These are phyloP conservation scores for Reticulascus tulasneorum DNA, from an alignment of 2,329 filamentous ascomycete genomes.

Conservation along the genomic window DNA sequence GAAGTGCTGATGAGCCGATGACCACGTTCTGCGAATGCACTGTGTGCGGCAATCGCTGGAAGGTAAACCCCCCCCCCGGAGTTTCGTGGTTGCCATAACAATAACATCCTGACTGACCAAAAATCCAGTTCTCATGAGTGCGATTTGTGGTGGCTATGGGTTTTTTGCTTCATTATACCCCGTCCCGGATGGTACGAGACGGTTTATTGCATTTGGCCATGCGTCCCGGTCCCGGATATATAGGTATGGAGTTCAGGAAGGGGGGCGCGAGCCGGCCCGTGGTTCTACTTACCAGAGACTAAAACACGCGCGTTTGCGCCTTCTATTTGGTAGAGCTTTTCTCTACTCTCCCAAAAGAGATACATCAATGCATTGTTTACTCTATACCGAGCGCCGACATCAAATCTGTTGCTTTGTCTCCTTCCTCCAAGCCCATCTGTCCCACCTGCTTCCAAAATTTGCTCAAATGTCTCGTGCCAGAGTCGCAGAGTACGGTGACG, in stretches of 20 bases:
- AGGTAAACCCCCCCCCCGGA: conserved; percentile 45
- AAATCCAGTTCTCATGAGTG: conserved; percentile 13
- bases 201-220: conserved; percentile 14
- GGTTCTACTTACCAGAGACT: conserved; percentile 6
- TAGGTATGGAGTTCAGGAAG: conserved; percentile 15
- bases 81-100: conserved; percentile 9
- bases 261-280: conserved; percentile 5
- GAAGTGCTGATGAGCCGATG: conserved; percentile 92
- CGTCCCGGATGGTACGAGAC: conserved; percentile 9
- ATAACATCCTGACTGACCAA: background rate
- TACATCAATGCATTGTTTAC: conserved; percentile 3
- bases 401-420: conserved; percentile 45
- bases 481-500: conserved; percentile 82
- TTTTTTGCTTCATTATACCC: conserved; percentile 13
- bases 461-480: conserved; percentile 75
- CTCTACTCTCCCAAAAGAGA: conserved; percentile 2
- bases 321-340: conserved; percentile 1
- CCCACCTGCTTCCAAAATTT: conserved; percentile 79
- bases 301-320: conserved; percentile 3
- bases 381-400: conserved; percentile 46
- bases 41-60: conserved; percentile 67
- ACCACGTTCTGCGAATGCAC: conserved; percentile 72
- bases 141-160: conserved; percentile 5
- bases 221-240: conserved; percentile 10
- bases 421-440: conserved; percentile 61